These are phyloP conservation scores for Poa annua DNA, from an alignment of 176 grass and related monocot species.

Conservation along the genomic window DNA sequence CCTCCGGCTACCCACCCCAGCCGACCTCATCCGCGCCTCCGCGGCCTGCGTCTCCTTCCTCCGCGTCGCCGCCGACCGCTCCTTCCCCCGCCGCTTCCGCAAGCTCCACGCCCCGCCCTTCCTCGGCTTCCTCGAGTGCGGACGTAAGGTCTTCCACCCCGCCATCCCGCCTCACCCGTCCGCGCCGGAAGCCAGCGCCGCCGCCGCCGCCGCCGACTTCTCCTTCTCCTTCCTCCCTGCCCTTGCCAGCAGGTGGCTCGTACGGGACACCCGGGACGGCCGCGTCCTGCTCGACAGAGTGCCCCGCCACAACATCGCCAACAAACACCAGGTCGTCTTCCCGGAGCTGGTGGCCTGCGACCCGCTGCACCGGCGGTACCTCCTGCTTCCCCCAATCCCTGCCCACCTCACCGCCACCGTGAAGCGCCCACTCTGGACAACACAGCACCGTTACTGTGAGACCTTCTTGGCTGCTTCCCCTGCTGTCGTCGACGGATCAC, in stretches of 20 bases:
- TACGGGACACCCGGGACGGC: too few species aligned
- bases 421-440: too few species aligned
- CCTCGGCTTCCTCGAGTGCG: neutral
- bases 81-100: neutral
- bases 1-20: neutral
- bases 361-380: neutral
- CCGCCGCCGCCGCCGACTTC: neutral
- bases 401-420: too few species aligned
- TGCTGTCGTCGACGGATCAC: neutral
- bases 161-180: neutral
- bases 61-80: neutral
- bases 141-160: neutral
- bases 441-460: too few species aligned
- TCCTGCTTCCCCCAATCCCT: neutral
- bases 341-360: neutral
- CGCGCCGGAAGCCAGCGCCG: neutral
- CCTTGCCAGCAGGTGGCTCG: too few species aligned
- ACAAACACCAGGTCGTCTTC: neutral
- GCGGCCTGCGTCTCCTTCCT: neutral
- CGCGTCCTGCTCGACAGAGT: too few species aligned
- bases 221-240: neutral
- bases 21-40: neutral
- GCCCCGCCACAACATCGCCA: too few species aligned
- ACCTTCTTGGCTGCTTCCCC: neutral
- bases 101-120: neutral